Evolutionary conservation across 2,329 filamentous ascomycete genomes (phyloP), one percentile per base, ranked within the genome.

Genomic region (Colletotrichum shisoi): DNA sequence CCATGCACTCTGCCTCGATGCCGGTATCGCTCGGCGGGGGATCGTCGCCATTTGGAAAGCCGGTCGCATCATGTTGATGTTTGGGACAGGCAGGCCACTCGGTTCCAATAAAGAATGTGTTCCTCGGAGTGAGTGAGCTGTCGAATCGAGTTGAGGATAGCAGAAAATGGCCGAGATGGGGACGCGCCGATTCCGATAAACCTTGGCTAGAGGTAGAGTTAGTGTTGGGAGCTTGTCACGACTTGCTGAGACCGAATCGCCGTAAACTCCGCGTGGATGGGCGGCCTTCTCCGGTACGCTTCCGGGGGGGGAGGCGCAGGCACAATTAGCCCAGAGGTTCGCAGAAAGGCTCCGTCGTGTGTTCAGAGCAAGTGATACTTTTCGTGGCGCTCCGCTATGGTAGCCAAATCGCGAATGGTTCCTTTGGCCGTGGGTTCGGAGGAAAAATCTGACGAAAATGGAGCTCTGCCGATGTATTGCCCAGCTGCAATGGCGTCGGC

Each of bases 361-460:
- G 19, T 44, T 51, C 54, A 56, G 27, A 51, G 54, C 48, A 37
- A 7, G 13, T 54, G 49, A 54, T 48, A 48, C n/a, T 67, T 59
- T 31, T 31, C 27, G 54, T 64, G 62, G 42, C 65, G 65, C 49
- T 34, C 27, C 61, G 54, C 62, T 49, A 37, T 58, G 60, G 42
- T 40, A 60, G 49, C 27, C 13, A 27, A 24, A 61, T 67, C 48
- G 31, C 21, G 5, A 31, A 44, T 54, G 21, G 54, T 24, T 46
- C 21, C 61, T 64, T 60, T 49, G 24, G 40, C 37, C 40, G 56
- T 39, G 21, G n/a, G 46, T 7, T 53, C 21, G 46, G 21, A 42
- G 52, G 12, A 53, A 67, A 68, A 68, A 42, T 68, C 65, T 67
- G 65, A 56, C 65, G 44, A 56, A 49, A 60, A 59, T 65, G 65